Conservation (phyloP, 2,329 filamentous ascomycete genomes). For the Botrytis pseudocinerea region DNA sequence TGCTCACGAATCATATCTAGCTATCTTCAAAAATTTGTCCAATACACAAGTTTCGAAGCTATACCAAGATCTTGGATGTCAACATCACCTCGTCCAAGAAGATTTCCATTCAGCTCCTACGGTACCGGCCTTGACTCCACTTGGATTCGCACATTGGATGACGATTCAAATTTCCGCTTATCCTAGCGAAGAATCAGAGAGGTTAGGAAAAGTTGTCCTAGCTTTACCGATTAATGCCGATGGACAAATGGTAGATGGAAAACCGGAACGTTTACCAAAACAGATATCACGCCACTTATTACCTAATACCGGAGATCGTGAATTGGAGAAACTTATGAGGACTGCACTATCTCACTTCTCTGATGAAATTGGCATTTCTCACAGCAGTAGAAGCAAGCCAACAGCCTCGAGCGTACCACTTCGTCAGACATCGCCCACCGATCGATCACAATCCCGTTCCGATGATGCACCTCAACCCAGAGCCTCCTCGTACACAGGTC, state of each 20-base stretch:
- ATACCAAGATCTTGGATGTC: constrained; percentile 53
- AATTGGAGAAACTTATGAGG: constrained; percentile 60
- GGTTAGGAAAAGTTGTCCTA: constrained; percentile 67
- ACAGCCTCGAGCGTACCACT: constrained; percentile 35
- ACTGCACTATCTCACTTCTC: constrained; percentile 55
- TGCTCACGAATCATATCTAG: constrained; percentile 29
- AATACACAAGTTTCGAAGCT: constrained; percentile 57
- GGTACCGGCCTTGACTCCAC: constrained; percentile 64
- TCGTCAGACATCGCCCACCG: constrained; percentile 33
- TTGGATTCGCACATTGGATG: constrained; percentile 72
- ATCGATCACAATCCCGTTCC: constrained; percentile 30
- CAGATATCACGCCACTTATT: constrained; percentile 74
- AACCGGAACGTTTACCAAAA: constrained; percentile 73
- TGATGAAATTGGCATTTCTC: constrained; percentile 48
- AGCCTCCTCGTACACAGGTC: constrained; percentile 31
- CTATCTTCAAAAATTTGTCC: constrained; percentile 35
- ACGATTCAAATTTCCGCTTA: constrained; percentile 71
- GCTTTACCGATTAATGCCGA: constrained; percentile 66
- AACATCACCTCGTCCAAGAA: constrained; percentile 66
- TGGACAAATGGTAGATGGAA: constrained; percentile 59
- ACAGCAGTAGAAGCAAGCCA: constrained; percentile 41
- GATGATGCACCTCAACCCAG: constrained; percentile 31
- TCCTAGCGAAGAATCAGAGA: constrained; percentile 71
- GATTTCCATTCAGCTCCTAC: constrained; percentile 53
- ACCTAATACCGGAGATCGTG: constrained; percentile 58